phyloP scores from a whole-genome alignment of 495 filamentous ascomycete genomes.

The Penicillium silybi region DNA sequence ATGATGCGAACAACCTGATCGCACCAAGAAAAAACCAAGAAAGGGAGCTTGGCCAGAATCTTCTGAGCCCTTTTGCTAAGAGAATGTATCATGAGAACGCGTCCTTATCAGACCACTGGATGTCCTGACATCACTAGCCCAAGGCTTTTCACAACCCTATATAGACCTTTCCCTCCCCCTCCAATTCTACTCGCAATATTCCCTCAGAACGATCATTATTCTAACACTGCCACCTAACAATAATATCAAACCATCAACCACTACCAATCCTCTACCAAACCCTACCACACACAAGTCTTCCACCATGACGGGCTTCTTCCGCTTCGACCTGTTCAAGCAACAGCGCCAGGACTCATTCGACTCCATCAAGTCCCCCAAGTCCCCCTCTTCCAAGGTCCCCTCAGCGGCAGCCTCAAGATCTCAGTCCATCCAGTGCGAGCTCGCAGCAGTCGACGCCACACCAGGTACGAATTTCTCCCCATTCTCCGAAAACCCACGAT shows the following conservation, averaged over 20 bases:
- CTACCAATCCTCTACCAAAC: neutral
- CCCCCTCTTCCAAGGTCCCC: neutral
- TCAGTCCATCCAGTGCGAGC: neutral
- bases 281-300: neutral
- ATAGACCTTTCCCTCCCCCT: neutral
- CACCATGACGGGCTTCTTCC: constrained; percentile 4
- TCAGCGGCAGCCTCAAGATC: neutral
- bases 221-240: neutral
- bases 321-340: constrained; percentile 5
- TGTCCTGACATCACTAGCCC: neutral
- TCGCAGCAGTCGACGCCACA: neutral
- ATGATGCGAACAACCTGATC: neutral
- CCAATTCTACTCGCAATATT: neutral
- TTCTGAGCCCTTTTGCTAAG: neutral
- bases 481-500: neutral
- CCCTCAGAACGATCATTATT: no score
- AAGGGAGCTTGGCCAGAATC: neutral
- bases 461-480: neutral
- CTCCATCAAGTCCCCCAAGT: neutral
- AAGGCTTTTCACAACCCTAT: neutral
- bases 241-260: neutral
- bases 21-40: neutral
- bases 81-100: neutral
- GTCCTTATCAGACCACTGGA: neutral
- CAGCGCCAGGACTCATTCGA: constrained; percentile 1